A percentile compares a stretch with the other conserved stretches of the same genome.
Evolutionary conservation across 768 basidiomycete species (phyloP).

Genomic region (Phylloporus arenicola): DNA sequence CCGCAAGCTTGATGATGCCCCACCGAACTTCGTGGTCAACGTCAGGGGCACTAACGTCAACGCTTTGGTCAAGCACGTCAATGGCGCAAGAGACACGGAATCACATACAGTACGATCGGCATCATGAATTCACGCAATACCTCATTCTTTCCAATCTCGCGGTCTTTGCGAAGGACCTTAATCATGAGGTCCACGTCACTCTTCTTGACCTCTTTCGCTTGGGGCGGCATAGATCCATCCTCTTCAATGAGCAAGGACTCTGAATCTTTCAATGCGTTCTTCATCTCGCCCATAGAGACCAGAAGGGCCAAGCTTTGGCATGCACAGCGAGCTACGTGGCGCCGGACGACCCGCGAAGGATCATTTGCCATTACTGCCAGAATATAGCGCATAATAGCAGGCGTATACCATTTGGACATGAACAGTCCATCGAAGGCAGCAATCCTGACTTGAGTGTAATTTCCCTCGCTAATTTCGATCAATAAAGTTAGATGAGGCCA

Average conservation of each 20-base stretch:
- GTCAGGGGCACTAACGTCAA: constrained; percentile 52
- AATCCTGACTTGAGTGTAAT: constrained; percentile 85
- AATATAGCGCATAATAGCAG: constrained; percentile 81
- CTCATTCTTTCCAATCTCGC: constrained; percentile 78
- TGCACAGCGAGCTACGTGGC: constrained; percentile 81
- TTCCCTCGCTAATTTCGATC: constrained; percentile 70
- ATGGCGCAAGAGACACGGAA: constrained; percentile 1
- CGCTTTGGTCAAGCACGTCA: background rate
- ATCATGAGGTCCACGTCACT: constrained; percentile 82
- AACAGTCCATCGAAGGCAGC: constrained; percentile 94
- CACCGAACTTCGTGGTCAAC: constrained; percentile 87
- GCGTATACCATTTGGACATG: constrained; percentile 81
- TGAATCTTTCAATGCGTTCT: constrained; percentile 62
- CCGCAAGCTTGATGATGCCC: constrained; percentile 87
- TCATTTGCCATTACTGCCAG: constrained; percentile 84
- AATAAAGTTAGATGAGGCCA: constrained; percentile 2
- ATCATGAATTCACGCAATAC: constrained; percentile 74
- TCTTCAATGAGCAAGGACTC: constrained; percentile 83
- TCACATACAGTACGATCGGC: constrained; percentile 70
- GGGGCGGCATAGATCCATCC: constrained; percentile 69
- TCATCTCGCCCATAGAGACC: constrained; percentile 89
- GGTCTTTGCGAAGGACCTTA: constrained; percentile 82
- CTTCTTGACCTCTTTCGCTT: constrained; percentile 69
- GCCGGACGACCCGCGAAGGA: constrained; percentile 72
- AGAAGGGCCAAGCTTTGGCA: constrained; percentile 84